These are phyloP conservation scores for Coprinopsis cinerea DNA, from an alignment of 768 basidiomycete genomes.

Conservation along the genomic window DNA sequence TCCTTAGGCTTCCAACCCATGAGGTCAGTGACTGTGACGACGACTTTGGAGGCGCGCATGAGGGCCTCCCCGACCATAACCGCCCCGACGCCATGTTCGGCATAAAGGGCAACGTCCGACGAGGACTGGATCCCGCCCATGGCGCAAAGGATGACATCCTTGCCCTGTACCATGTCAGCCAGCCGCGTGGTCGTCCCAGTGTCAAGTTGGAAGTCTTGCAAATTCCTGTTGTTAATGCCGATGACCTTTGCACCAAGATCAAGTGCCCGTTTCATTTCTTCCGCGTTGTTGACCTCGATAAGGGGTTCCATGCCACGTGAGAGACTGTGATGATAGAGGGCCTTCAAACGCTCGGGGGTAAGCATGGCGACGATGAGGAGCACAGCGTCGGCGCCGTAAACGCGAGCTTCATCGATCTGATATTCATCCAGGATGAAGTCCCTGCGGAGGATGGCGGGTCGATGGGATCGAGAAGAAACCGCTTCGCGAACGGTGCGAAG, in stretches of 20 bases:
- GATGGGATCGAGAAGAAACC: conserved; percentile 76
- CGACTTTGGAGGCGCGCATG: no score
- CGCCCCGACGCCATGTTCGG: conserved; percentile 80
- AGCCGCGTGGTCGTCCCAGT: conserved; percentile 91
- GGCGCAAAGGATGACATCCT: conserved; percentile 83
- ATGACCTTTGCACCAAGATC: conserved; percentile 85
- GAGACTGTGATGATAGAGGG: conserved; percentile 74
- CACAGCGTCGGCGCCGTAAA: conserved; percentile 95
- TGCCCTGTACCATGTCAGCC: conserved; percentile 73
- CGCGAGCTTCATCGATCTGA: conserved; percentile 88
- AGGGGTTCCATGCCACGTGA: conserved; percentile 95
- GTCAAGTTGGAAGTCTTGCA: conserved; percentile 95
- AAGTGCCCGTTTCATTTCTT: conserved; percentile 84
- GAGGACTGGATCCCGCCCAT: conserved; percentile 82
- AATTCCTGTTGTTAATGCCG: conserved; percentile 96
- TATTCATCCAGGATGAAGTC: conserved; percentile 96
- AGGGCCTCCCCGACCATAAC: conserved; percentile 92
- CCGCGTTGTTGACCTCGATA: conserved; percentile 94
- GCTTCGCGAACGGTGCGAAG: conserved; percentile 88
- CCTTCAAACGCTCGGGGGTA: conserved; percentile 55
- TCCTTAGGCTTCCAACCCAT: no score
- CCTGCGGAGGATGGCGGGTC: conserved; percentile 96
- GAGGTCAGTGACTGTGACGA: no score
- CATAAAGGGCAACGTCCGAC: conserved; percentile 79
- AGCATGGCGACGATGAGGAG: conserved; percentile 98